Evolutionary conservation across 2,329 filamentous ascomycete species (phyloP), one percentile per base, ranked within the genome.

Genomic region (Pseudogymnoascus sp.): DNA sequence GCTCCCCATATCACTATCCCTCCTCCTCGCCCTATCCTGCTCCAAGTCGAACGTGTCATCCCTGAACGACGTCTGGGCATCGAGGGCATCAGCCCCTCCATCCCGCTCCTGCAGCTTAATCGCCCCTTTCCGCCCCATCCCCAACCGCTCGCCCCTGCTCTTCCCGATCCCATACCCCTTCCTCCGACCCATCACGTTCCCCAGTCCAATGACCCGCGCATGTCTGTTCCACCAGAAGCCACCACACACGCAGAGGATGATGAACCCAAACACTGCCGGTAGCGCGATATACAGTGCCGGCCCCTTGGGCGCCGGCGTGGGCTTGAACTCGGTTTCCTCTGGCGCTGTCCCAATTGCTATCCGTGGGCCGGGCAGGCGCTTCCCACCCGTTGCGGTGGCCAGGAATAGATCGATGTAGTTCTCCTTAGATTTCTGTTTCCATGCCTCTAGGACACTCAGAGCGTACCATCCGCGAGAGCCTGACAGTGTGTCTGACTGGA

Each of bases 101-200:
- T 71, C 70, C 22, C 67, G 69, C 22, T 70, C 67, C 19, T 64
- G 63, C 40, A 72, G 59, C 41, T 65, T 60, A 22, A 72, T 71
- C 8, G 60, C 68, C 28, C 56, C 66, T 12, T 68, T 69, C 33
- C 65, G 66, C 40, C 66, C 62, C 35, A 69, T 35, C 6, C 71
- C 70, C 40, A 73, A 28, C 53, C 71, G 69, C 62, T 72, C 68
- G n/a, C 62, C 63, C 16, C 64, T 64, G 2, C 70, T 72, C 62
- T 71, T 69, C 2, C 70, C 63, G 28, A 65, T 65, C n/a, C 70
- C 70, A 53, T 73, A 73, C 41, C 70, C 70, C 4, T 63, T 67
- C 7, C 67, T 56, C 16, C 71, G 65, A 24, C 71, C 69, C 70
- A 72, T 72, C 3, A 72, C 64, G 64, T 70, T 72, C 7, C 71